phyloP scores from a whole-genome alignment of 768 basidiomycete species.

The Arthromyces matolae region DNA sequence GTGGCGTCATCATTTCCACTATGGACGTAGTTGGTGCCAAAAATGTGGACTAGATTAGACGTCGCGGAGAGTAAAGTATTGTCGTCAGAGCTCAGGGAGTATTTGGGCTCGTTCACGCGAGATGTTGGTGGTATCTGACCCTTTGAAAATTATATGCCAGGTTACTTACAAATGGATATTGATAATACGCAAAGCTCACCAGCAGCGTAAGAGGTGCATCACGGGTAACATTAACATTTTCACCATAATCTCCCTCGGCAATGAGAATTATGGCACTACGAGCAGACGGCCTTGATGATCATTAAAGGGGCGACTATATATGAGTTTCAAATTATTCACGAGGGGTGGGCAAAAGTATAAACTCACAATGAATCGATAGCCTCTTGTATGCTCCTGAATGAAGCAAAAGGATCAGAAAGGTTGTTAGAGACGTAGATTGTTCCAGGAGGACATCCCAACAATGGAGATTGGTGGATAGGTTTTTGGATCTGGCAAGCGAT shows the following conservation, averaged over 20 bases:
- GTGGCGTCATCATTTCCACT: constrained; percentile 50
- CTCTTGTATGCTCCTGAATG: constrained; percentile 49
- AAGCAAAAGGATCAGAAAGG: constrained; percentile 37
- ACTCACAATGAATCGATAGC: constrained; percentile 55
- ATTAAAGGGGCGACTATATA: too few species aligned
- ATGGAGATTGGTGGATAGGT: constrained; percentile 34
- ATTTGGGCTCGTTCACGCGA: constrained; percentile 25
- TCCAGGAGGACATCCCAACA: constrained; percentile 51
- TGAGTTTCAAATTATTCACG: background rate
- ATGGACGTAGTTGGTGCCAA: constrained; percentile 42
- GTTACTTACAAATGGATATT: background rate
- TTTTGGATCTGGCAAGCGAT: constrained; percentile 52
- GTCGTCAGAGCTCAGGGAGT: too few species aligned
- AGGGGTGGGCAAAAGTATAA: background rate
- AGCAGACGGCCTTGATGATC: constrained; percentile 35
- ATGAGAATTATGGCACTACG: constrained; percentile 48
- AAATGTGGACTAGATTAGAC: constrained; percentile 54
- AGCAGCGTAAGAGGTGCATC: constrained; percentile 52
- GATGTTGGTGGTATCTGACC: constrained; percentile 46
- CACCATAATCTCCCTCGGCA: constrained; percentile 55
- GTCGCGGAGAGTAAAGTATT: constrained; percentile 46
- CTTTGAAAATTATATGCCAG: constrained; percentile 22
- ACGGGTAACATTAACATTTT: constrained; percentile 55
- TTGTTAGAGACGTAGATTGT: constrained; percentile 56
- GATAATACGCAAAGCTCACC: constrained; percentile 29